Evolutionary conservation across 805 yeast genomes (phyloP).

Genomic region (Nakazawaea laoshanensis): DNA sequence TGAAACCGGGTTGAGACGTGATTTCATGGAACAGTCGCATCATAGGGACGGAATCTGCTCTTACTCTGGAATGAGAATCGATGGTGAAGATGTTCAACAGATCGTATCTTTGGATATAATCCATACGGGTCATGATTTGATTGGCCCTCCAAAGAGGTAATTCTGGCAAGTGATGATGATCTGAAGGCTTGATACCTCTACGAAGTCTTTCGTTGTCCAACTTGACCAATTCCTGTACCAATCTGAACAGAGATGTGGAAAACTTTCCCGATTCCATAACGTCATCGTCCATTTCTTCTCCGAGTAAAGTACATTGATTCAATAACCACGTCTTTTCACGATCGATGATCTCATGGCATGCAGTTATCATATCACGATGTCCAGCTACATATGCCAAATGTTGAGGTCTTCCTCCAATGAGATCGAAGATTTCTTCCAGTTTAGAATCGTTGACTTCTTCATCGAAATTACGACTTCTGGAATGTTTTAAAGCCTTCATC

Average conservation of each 20-base stretch:
- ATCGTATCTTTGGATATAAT: slow-evolving; percentile 68
- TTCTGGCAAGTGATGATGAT: slow-evolving; percentile 50
- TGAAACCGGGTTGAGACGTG: slow-evolving; percentile 62
- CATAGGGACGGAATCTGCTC: slow-evolving; percentile 83
- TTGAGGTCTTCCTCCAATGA: slow-evolving; percentile 82
- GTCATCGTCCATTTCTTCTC: slow-evolving; percentile 79
- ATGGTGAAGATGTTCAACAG: slow-evolving; percentile 72
- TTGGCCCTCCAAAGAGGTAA: slow-evolving; percentile 79
- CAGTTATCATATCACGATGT: slow-evolving; percentile 44
- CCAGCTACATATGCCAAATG: slow-evolving; percentile 66
- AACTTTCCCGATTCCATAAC: slow-evolving; percentile 81
- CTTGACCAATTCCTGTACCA: slow-evolving; percentile 64
- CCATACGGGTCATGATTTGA: slow-evolving; percentile 80
- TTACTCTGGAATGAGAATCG: slow-evolving; percentile 61
- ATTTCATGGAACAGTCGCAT: slow-evolving; percentile 84
- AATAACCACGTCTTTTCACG: slow-evolving; percentile 80
- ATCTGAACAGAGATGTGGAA: slow-evolving; percentile 62
- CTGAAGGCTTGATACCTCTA: not conserved
- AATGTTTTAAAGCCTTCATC: slow-evolving; percentile 40
- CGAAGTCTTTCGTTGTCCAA: slow-evolving; percentile 37
- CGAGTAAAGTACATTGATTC: slow-evolving; percentile 73
- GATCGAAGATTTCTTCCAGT: slow-evolving; percentile 51
- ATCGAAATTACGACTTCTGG: slow-evolving; percentile 36
- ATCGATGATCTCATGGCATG: slow-evolving; percentile 66
- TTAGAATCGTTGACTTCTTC: slow-evolving; percentile 27